Base-by-base conservation (phyloP, 2,329 filamentous ascomycete species). In the Aspergillus viridinutans region DNA sequence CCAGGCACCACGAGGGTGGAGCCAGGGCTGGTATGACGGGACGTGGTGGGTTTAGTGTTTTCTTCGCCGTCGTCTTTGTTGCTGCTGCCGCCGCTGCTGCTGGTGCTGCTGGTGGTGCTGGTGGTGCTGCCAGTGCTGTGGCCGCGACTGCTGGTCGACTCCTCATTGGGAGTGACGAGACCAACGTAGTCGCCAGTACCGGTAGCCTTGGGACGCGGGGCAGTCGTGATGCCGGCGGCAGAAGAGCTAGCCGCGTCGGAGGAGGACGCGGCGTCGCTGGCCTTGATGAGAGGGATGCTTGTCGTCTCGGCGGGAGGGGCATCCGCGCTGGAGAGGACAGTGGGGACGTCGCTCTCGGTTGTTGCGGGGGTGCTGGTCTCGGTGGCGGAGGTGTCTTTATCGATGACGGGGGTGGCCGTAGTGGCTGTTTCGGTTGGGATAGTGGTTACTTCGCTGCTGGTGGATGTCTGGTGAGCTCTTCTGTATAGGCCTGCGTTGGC, bases 1-100 rank as follows among this genome's bases (percentile, higher is more conserved):
- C 62, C 60, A 49, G 69, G 65, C 47, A 66, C 53, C 14, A 64
- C 52, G 35, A 71, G 29, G 60, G 64, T 71, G 25, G 63, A 58
- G 23, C 68, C 69, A 12, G 66, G 66, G 65, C 54, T 72, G 28
- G 57, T 20, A 38, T 47, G 32, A 9, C 9, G 20, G 40, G 52
- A 57, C 5, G 56, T 51, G 40, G 61, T 57, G 26, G 66, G 62
- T n/a, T 50, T 43, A 17, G 59, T 0, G 32, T 2, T 35, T 2
- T 14, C 32, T 17, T 35, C 42, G 35, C 56, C 51, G 48, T 54
- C 57, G 26, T 35, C 42, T 49, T 56, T 57, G 35, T 40, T 52
- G 47, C 50, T 25, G 55, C 52, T 61, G 21, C 56, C 53, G 55
- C 58, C 61, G 25, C 28, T 40, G 53, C 52, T 48, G 49, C 40